Conservation (phyloP, 2,329 filamentous ascomycete genomes). For the Claviceps quebecensis region DNA sequence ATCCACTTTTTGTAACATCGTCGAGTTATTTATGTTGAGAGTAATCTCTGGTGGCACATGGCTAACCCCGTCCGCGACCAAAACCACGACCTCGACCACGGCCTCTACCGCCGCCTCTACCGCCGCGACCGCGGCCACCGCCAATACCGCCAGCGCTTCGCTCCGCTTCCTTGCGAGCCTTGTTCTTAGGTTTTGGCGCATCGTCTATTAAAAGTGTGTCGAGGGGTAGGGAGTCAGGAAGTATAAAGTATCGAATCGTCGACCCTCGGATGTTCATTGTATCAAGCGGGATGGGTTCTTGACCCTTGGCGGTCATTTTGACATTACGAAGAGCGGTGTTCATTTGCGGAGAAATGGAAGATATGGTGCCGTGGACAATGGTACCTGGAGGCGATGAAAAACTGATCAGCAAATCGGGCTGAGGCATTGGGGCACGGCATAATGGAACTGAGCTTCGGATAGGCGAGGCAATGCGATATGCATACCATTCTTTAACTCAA, state of each 20-base stretch:
- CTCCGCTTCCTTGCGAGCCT: conserved; percentile 83
- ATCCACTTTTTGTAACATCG: no score
- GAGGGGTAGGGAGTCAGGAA: conserved; percentile 86
- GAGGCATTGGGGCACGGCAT: background rate
- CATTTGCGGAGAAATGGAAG: conserved; percentile 94
- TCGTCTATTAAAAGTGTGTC: conserved; percentile 95
- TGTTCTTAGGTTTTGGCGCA: conserved; percentile 97
- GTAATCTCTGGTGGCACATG: no score
- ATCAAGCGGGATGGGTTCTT: conserved; percentile 77
- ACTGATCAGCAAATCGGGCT: background rate
- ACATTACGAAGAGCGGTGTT: conserved; percentile 92
- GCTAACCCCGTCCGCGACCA: conserved; percentile 5
- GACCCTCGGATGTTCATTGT: conserved; percentile 94
- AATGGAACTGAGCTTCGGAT: background rate
- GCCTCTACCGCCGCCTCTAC: conserved; percentile 32
- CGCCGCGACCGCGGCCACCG: conserved; percentile 37
- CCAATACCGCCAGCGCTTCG: conserved; percentile 40
- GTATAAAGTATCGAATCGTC: conserved; percentile 91
- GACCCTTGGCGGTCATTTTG: conserved; percentile 86
- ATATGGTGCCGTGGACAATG: conserved; percentile 92
- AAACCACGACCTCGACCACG: conserved; percentile 23
- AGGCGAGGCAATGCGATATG: background rate
- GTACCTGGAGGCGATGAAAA: conserved; percentile 48
- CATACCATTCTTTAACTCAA: conserved; percentile 94
- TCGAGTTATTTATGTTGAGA: no score